Evolutionary conservation across 2,329 filamentous ascomycete species (phyloP).

Genomic region (Fusarium avenaceum): DNA sequence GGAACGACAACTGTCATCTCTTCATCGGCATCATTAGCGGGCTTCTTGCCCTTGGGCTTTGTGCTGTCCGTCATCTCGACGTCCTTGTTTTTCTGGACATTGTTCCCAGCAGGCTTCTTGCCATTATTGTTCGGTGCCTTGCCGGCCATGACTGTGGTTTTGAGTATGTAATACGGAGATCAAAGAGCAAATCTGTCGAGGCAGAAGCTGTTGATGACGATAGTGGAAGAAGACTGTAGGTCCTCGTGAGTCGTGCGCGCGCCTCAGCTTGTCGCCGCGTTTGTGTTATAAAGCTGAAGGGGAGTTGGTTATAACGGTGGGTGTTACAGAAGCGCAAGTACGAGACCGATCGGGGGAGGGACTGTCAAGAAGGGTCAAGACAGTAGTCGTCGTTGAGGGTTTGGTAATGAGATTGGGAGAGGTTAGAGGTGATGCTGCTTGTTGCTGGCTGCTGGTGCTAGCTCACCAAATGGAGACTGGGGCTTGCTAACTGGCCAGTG

Average conservation of each 20-base stretch:
- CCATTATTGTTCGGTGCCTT: slow-evolving; percentile 81
- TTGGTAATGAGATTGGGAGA: slow-evolving; percentile 31
- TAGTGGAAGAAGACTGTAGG: slow-evolving; percentile 31
- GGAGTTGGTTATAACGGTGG: slow-evolving; percentile 18
- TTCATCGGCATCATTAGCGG: slow-evolving; percentile 75
- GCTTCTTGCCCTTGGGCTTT: slow-evolving; percentile 76
- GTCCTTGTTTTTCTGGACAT: slow-evolving; percentile 72
- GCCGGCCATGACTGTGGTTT: slow-evolving; percentile 70
- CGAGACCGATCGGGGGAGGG: slow-evolving; percentile 5
- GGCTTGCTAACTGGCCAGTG: slow-evolving; percentile 43
- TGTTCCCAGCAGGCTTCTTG: slow-evolving; percentile 77
- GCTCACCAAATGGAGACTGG: slow-evolving; percentile 42
- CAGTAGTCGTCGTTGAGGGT: slow-evolving; percentile 21
- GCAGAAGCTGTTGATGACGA: slow-evolving; percentile 36
- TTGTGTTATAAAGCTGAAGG: slow-evolving; percentile 18
- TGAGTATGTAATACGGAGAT: slow-evolving; percentile 19
- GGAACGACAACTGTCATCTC: slow-evolving; percentile 88
- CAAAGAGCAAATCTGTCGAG: slow-evolving; percentile 29
- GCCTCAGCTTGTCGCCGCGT: slow-evolving; percentile 45
- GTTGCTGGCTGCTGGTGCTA: slow-evolving; percentile 38
- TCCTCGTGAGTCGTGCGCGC: slow-evolving; percentile 47
- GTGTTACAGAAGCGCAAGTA: slow-evolving; percentile 11
- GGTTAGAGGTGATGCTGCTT: slow-evolving; percentile 39
- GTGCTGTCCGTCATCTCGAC: slow-evolving; percentile 78
- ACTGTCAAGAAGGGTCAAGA: slow-evolving; percentile 10